Conservation (phyloP, 768 basidiomycete species). For the Lactarius deliciosus region DNA sequence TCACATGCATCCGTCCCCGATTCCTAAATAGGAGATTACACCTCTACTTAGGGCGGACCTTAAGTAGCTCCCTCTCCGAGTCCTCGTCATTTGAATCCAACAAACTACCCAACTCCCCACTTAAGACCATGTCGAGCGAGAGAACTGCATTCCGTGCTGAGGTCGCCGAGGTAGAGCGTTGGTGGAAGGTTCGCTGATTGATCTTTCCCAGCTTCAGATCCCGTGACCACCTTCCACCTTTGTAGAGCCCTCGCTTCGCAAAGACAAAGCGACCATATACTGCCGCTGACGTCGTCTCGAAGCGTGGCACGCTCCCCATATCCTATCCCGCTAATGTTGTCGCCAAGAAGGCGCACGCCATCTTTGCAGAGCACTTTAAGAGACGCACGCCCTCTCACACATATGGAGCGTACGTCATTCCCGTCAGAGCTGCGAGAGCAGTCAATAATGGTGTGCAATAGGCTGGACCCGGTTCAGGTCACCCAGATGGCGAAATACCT, state of each 20-base stretch:
- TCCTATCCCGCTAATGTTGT: constrained; percentile 82
- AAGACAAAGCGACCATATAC: constrained; percentile 89
- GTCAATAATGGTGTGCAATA: constrained; percentile 35
- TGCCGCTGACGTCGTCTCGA: constrained; percentile 89
- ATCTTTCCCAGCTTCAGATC: neutral
- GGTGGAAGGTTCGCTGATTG: constrained; percentile 75
- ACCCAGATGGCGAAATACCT: constrained; percentile 99
- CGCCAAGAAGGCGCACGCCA: constrained; percentile 82
- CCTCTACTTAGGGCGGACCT: neutral
- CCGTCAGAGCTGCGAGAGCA: neutral
- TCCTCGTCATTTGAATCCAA: constrained; percentile 5
- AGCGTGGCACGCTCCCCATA: constrained; percentile 85
- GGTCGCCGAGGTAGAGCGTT: constrained; percentile 81
- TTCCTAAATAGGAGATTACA: constrained; percentile 11
- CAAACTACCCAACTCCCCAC: constrained; percentile 1
- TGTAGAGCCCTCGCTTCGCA: constrained; percentile 83
- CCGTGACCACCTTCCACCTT: constrained; percentile 2
- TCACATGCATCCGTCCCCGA: constrained; percentile 15
- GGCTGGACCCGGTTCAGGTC: constrained; percentile 95
- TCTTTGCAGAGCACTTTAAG: constrained; percentile 75
- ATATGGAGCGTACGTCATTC: constrained; percentile 90
- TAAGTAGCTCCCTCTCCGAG: neutral
- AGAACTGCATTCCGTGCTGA: constrained; percentile 72
- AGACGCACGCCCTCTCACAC: constrained; percentile 86
- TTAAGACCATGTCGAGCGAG: constrained; percentile 56